Percentiles rank a stretch among this genome's conserved stretches.
Conservation (phyloP, 73 alveolate genomes). For the Tetrahymena thermophila region DNA sequence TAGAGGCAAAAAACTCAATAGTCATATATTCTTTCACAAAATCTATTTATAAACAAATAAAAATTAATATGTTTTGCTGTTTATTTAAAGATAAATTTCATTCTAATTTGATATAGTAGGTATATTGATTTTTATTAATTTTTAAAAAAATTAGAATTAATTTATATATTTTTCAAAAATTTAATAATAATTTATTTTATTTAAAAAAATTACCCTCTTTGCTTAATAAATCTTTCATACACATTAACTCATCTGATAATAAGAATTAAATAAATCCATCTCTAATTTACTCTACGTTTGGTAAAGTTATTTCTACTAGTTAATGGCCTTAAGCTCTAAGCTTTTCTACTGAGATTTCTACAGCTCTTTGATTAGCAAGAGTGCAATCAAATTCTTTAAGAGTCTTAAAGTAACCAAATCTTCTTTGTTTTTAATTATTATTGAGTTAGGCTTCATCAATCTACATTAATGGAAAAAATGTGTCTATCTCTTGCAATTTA, state of each 20-base stretch:
- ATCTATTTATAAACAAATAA: not conserved
- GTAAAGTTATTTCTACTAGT: constrained; percentile 18
- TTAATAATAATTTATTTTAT: too few relatives aligned
- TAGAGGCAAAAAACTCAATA: not conserved
- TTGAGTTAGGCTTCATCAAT: not conserved
- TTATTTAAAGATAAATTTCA: too few relatives aligned
- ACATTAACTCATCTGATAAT: not conserved
- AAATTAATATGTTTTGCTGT: too few relatives aligned
- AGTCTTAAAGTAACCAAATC: constrained; percentile 63
- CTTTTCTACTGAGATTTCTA: constrained; percentile 14
- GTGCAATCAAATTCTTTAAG: constrained; percentile 4
- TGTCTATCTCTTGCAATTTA: not conserved
- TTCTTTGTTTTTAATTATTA: constrained; percentile 27
- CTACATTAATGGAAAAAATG: not conserved
- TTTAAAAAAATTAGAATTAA: too few relatives aligned
- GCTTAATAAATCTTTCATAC: not conserved
- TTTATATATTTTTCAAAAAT: too few relatives aligned
- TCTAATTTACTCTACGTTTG: not conserved
- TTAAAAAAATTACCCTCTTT: not conserved
- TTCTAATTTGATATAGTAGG: too few relatives aligned
- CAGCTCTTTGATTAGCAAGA: constrained; percentile 42
- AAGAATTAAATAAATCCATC: not conserved
- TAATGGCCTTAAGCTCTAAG: constrained; percentile 40
- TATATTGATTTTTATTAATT: too few relatives aligned
- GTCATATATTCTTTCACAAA: not conserved